Conservation (phyloP, 345 rosid species). For the Aquilaria yunnanensis region DNA sequence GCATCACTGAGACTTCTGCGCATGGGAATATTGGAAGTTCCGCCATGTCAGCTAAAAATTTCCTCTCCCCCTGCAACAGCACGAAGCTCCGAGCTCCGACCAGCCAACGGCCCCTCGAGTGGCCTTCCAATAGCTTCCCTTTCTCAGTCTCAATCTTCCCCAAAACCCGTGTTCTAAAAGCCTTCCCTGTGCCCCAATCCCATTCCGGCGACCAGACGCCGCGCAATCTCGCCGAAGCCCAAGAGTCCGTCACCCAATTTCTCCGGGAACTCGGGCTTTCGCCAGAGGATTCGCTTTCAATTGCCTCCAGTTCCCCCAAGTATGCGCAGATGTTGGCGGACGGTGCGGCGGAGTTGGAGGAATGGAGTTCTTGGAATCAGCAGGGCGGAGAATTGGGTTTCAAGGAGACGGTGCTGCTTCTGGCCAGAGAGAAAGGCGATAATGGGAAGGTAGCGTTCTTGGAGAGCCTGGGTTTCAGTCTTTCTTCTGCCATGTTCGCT, state of each 20-base stretch:
- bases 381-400: conserved; percentile 33
- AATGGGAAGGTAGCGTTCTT: conserved; percentile 73
- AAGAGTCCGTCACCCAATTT: conserved; percentile 39
- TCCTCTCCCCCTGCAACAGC: too few species aligned
- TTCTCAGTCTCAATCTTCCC: conserved; percentile 7
- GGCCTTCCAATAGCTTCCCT: conserved; percentile 6
- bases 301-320: conserved; percentile 46
- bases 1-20: too few species aligned
- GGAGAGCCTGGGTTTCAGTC: conserved; percentile 73
- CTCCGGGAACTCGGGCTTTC: conserved; percentile 52
- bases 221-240: conserved; percentile 31
- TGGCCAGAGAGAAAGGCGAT: conserved; percentile 79
- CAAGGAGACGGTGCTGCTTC: conserved; percentile 54
- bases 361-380: conserved; percentile 46
- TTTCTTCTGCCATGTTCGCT: conserved; percentile 64
- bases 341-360: conserved; percentile 68
- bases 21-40: too few species aligned
- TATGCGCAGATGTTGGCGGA: conserved; percentile 51
- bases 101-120: conserved; percentile 3
- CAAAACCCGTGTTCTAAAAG: background rate
- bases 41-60: too few species aligned
- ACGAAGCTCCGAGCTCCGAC: too few species aligned
- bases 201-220: conserved; percentile 12
- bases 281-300: conserved; percentile 33
- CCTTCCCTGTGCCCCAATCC: conserved; percentile 14